Conservation (phyloP, 352 stramenopile species). For the Phytophthora kernoviae region DNA sequence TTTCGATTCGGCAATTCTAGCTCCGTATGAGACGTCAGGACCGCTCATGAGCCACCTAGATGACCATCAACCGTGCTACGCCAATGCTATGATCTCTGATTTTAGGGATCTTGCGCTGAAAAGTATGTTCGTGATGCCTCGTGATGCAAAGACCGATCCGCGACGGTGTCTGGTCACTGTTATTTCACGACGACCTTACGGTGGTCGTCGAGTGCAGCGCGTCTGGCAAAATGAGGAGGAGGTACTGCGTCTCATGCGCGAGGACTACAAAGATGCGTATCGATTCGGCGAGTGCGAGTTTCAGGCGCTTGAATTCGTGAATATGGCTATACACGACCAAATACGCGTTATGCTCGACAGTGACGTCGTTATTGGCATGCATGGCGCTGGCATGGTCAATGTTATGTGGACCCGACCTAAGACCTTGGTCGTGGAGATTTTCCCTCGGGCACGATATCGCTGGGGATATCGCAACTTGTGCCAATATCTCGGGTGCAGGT, state of each 20-base stretch:
- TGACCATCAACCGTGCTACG: slow-evolving; percentile 46
- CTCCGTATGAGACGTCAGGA: slow-evolving; percentile 42
- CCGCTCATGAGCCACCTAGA: slow-evolving; percentile 55
- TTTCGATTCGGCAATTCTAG: slow-evolving; percentile 44
- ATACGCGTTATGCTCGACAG: slow-evolving; percentile 63
- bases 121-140: slow-evolving; percentile 22
- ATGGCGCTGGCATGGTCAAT: slow-evolving; percentile 81
- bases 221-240: slow-evolving; percentile 67
- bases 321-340: slow-evolving; percentile 53
- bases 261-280: slow-evolving; percentile 36
- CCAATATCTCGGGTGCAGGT: slow-evolving; percentile 64
- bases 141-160: slow-evolving; percentile 10
- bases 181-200: slow-evolving; percentile 54
- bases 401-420: slow-evolving; percentile 56
- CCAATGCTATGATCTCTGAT: slow-evolving; percentile 23
- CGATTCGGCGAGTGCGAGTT: slow-evolving; percentile 40
- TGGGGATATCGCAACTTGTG: slow-evolving; percentile 82
- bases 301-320: slow-evolving; percentile 64
- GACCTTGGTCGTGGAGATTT: slow-evolving; percentile 71
- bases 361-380: slow-evolving; percentile 79
- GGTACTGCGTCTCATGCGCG: slow-evolving; percentile 42
- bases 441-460: slow-evolving; percentile 44
- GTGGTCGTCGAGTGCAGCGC: slow-evolving; percentile 49
- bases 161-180: slow-evolving; percentile 44
- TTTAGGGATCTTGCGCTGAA: slow-evolving; percentile 28